Conservation (phyloP, 192 early-diverging fungal species). For the Podila minutissima region DNA sequence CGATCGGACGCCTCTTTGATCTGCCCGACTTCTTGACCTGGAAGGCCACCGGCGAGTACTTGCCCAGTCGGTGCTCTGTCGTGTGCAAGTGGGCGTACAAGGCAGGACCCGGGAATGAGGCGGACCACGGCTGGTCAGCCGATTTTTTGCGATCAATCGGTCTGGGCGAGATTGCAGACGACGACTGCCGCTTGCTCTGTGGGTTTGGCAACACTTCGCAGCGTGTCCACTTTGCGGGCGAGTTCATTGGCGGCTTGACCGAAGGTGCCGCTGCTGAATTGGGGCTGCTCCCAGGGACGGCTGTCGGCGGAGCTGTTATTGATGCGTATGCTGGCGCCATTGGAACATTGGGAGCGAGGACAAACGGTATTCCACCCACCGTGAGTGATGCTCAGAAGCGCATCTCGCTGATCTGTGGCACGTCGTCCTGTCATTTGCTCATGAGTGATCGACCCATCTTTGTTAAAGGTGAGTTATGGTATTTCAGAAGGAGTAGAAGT, state of each 20-base stretch:
- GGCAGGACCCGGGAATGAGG: conserved; percentile 31
- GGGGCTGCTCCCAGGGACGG: conserved; percentile 59
- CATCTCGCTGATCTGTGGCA: conserved; percentile 71
- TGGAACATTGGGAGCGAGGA: conserved; percentile 58
- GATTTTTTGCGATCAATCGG: conserved; percentile 66
- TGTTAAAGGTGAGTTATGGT: conserved; percentile 56
- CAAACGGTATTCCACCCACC: conserved; percentile 29
- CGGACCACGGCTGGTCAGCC: conserved; percentile 61
- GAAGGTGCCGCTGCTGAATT: conserved; percentile 62
- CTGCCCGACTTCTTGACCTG: conserved; percentile 79
- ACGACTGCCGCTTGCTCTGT: conserved; percentile 54
- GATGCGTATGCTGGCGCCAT: conserved; percentile 82
- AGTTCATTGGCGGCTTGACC: conserved; percentile 64
- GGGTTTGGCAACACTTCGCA: conserved; percentile 46
- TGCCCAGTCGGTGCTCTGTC: conserved; percentile 69
- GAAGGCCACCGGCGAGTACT: conserved; percentile 64
- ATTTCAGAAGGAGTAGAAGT: background rate
- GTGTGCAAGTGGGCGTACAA: conserved; percentile 76
- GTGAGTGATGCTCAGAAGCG: conserved; percentile 38
- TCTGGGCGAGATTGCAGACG: conserved; percentile 59
- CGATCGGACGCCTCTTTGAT: conserved; percentile 69
- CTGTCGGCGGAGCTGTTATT: conserved; percentile 73
- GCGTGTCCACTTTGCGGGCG: conserved; percentile 59
- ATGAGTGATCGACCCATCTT: conserved; percentile 61
- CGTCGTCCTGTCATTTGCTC: conserved; percentile 77